Percentiles rank a stretch among this genome's conserved stretches.
Conservation (phyloP, 352 stramenopile species). For the Pythium biforme region DNA sequence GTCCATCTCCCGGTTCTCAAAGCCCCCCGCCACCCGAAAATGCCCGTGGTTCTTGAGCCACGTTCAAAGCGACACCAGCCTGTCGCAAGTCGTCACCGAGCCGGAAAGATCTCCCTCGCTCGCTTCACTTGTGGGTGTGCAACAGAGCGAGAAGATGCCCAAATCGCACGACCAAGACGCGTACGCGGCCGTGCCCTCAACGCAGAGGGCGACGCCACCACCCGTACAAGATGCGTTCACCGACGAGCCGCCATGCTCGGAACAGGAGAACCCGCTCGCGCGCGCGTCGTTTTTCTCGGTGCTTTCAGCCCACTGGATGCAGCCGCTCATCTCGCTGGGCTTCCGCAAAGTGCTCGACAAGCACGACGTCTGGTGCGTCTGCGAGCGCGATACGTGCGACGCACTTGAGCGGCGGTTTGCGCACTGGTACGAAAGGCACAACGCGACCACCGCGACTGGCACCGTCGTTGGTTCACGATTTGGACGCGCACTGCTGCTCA, state of each 20-base stretch:
- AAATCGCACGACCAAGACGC: no score
- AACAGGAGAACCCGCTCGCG: constrained; percentile 34
- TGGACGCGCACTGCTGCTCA: constrained; percentile 28
- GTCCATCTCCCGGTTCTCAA: no score
- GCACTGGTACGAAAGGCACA: constrained; percentile 7
- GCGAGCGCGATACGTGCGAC: constrained; percentile 29
- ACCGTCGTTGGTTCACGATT: constrained; percentile 23
- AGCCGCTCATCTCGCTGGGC: constrained; percentile 40
- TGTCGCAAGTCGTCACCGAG: no score
- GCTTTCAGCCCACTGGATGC: constrained; percentile 35
- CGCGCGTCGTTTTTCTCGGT: constrained; percentile 35
- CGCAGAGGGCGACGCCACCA: no score
- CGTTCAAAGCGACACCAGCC: no score
- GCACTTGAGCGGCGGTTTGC: constrained; percentile 30
- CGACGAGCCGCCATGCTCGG: constrained; percentile 11
- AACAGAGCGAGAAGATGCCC: no score
- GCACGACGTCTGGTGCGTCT: constrained; percentile 41
- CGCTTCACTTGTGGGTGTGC: no score
- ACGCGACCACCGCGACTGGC: background rate
- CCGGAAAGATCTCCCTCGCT: no score
- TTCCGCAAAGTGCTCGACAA: constrained; percentile 34
- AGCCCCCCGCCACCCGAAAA: no score
- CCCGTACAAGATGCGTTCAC: no score
- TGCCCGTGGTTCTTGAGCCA: no score
- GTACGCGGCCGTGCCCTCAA: no score